Base-by-base conservation (phyloP, 805 yeast genomes). In the Naumovozyma castellii region DNA sequence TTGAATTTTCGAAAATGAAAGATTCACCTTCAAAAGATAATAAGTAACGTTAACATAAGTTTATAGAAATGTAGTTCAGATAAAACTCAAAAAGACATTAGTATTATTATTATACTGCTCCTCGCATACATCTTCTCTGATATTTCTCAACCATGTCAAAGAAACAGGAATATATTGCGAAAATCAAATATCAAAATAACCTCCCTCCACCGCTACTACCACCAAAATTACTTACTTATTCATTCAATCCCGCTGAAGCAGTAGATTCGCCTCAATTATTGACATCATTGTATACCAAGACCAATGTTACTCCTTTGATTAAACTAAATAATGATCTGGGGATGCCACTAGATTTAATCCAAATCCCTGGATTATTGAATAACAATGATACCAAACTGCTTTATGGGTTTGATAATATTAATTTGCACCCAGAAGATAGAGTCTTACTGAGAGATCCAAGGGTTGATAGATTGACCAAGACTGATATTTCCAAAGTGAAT, bases 191-290 rank as follows among this genome's bases (percentile, higher is more conserved):
- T 61, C 76, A 76, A 43, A 92, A 92, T 59, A 83, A 77, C 53
- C 69, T 92, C 18, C 98, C 98, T 4, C 88, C 96, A 2, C 97
- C 97, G 8, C 82, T 90, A 18, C 71, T 92, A 45, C 86, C 95
- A 35, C 97, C 98, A 22, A 85, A 83, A 58, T 71, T 88, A 41
- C 61, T 92, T 39, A 73, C 78, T 37, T 74, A 78, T 48, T 58
- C 64, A 29, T 52, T 43, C 4, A 49, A 46, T 42, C 65, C 61
- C 20, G 50, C 69, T 53, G 72, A 73, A 38, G 56, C 64, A 14
- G 65, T 71, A 30, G 69, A 71, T 27, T 67, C 80, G 1, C 62
- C 83, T 3, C 64, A 69, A 39, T 68, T 85, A 40, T 64, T 90
- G 47, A 71, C 87, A 2, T 75, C 90, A 2, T 66, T 80, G 42